These are phyloP conservation scores for Citrus glauca DNA, from an alignment of 345 rosid species.

Conservation along the genomic window DNA sequence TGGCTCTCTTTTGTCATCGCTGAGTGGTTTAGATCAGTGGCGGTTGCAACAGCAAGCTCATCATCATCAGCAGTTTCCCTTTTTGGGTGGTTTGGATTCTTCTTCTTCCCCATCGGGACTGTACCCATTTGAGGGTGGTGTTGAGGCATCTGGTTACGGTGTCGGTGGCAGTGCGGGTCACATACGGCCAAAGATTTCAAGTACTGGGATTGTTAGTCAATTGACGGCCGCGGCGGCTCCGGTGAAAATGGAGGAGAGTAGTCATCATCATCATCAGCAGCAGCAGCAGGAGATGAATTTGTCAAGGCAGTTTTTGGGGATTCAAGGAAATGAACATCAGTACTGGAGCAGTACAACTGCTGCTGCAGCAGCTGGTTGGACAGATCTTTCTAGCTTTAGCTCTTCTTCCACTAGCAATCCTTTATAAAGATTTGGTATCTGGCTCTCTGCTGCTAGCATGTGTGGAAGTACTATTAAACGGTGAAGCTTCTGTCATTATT, in stretches of 20 bases:
- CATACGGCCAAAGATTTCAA: conserved; percentile 35
- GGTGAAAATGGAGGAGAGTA: conserved; percentile 60
- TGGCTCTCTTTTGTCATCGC: conserved; percentile 34
- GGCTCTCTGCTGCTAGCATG: not conserved
- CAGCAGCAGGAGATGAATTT: conserved; percentile 32
- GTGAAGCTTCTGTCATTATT: conserved; percentile 12
- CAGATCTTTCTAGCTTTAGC: conserved; percentile 57
- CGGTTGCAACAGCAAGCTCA: conserved; percentile 44
- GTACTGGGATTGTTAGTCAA: conserved; percentile 23
- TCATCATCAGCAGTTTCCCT: conserved; percentile 35
- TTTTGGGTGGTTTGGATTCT: conserved; percentile 47
- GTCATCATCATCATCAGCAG: not conserved
- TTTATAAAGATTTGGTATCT: conserved; percentile 13
- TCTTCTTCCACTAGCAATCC: conserved; percentile 54
- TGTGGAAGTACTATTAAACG: not conserved
- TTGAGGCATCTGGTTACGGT: conserved; percentile 30
- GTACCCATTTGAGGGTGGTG: conserved; percentile 42
- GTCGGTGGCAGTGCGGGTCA: conserved; percentile 27
- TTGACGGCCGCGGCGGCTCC: conserved; percentile 22
- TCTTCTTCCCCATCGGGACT: conserved; percentile 31
- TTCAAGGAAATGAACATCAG: conserved; percentile 36
- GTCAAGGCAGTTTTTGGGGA: conserved; percentile 53
- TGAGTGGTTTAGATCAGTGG: conserved; percentile 50
- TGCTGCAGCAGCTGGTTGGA: conserved; percentile 35
- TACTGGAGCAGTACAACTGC: conserved; percentile 26